These are phyloP conservation scores for Micractinium conductrix DNA, from an alignment of 139 green algal genomes.

Conservation along the genomic window DNA sequence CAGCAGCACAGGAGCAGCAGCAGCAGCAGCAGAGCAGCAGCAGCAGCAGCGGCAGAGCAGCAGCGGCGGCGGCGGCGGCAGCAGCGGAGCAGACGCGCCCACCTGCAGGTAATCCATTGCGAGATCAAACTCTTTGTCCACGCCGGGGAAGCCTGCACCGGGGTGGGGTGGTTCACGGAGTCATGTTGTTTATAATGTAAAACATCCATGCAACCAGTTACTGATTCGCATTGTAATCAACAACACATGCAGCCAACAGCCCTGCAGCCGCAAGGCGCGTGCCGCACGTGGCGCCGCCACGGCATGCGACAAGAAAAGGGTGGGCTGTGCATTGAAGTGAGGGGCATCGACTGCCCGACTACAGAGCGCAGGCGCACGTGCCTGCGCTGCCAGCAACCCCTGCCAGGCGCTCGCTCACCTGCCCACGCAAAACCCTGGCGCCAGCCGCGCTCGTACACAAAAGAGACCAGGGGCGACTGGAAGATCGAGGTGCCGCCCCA, in stretches of 20 bases:
- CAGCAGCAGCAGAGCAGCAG: not conserved
- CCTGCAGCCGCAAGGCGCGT: slow-evolving; percentile 23
- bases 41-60: not conserved
- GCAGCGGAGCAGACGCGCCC: slow-evolving; percentile 24
- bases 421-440: slow-evolving; percentile 87
- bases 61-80: not conserved
- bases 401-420: slow-evolving; percentile 59
- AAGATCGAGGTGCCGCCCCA: slow-evolving; percentile 74
- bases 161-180: not conserved
- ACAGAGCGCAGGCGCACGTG: not conserved
- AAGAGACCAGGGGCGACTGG: slow-evolving; percentile 81
- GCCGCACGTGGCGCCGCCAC: slow-evolving; percentile 50
- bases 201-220: too few species aligned
- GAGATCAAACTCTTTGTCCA: slow-evolving; percentile 77
- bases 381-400: not conserved
- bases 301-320: not conserved
- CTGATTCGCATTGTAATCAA: too few species aligned
- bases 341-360: too few species aligned
- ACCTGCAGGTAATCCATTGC: slow-evolving; percentile 71
- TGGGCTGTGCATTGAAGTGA: not conserved
- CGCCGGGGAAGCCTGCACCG: slow-evolving; percentile 82
- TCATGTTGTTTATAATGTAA: not conserved
- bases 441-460: slow-evolving; percentile 96
- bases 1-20: not conserved
- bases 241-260: too few species aligned